Percentiles rank a stretch among this genome's conserved stretches.
These are phyloP conservation scores for Holtermanniella nyarrowii DNA, from an alignment of 768 basidiomycete genomes.

Conservation along the genomic window DNA sequence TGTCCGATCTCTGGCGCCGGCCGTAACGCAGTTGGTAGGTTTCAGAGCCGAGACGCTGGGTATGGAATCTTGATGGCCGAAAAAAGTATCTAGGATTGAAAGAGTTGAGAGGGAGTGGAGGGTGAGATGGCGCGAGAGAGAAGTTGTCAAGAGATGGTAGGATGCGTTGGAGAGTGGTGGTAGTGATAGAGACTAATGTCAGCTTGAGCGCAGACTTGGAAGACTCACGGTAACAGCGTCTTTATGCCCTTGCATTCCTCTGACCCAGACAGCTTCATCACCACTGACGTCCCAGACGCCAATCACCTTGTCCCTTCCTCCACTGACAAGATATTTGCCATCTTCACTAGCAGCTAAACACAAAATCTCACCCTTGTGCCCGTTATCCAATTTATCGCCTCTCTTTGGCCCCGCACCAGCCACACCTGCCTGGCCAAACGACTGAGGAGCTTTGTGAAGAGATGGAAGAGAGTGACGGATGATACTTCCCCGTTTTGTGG, in stretches of 20 bases:
- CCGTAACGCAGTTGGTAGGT: conserved; percentile 72
- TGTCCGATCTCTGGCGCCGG: conserved; percentile 83
- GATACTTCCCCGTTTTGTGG: conserved; percentile 84
- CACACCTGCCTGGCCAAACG: conserved; percentile 30
- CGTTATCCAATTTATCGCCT: conserved; percentile 45
- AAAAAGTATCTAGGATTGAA: conserved; percentile 91
- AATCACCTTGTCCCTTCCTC: conserved; percentile 69
- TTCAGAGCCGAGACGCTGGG: conserved; percentile 67
- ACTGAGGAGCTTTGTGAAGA: conserved; percentile 23
- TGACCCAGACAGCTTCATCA: conserved; percentile 59
- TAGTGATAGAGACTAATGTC: conserved; percentile 54
- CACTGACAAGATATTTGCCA: conserved; percentile 74
- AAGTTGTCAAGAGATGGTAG: conserved; percentile 58
- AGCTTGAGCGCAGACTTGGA: neutral
- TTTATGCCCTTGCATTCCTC: conserved; percentile 67
- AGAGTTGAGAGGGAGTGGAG: conserved; percentile 50
- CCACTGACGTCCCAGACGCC: conserved; percentile 67
- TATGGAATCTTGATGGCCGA: conserved; percentile 89
- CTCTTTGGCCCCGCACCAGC: conserved; percentile 47
- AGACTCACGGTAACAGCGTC: conserved; percentile 59
- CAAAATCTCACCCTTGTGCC: conserved; percentile 80
- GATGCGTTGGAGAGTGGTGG: conserved; percentile 59
- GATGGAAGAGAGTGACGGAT: conserved; percentile 42
- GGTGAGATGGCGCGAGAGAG: conserved; percentile 65
- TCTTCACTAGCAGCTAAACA: conserved; percentile 74